Conservation (phyloP, 176 grass and related monocot genomes). For the Eragrostis nindensis region DNA sequence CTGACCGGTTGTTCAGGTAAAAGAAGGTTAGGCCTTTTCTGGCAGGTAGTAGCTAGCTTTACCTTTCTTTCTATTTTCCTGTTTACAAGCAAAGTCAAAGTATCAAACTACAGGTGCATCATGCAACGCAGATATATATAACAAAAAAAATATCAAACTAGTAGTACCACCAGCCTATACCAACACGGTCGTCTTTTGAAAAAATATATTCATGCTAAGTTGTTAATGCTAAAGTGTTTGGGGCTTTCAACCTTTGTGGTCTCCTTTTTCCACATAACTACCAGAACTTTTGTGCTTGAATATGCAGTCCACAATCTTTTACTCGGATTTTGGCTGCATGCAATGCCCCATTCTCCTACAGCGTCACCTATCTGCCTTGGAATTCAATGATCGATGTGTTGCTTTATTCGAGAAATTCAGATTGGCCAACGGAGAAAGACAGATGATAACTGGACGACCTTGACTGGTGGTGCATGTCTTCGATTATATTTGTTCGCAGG, state of each 20-base stretch:
- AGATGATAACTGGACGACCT: conserved; percentile 29
- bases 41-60: conserved; percentile 27
- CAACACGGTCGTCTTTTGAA: not conserved
- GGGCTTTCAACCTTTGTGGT: conserved; percentile 11
- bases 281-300: conserved; percentile 37
- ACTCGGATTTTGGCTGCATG: not conserved
- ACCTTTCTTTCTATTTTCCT: conserved; percentile 15
- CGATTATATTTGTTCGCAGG: not conserved
- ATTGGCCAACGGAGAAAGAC: not conserved
- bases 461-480: conserved; percentile 22
- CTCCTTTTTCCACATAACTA: conserved; percentile 33
- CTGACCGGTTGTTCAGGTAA: conserved; percentile 28
- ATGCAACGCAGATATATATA: not conserved
- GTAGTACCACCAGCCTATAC: not conserved
- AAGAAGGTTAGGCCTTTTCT: conserved; percentile 52
- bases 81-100: conserved; percentile 50
- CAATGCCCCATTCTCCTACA: not conserved
- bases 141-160: not conserved
- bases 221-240: not conserved
- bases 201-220: not conserved
- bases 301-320: conserved; percentile 13
- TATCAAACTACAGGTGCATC: conserved; percentile 33
- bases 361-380: not conserved
- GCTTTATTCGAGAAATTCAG: not conserved
- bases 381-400: not conserved